Percentiles rank a stretch among this genome's conserved stretches.
Evolutionary conservation across 345 rosid species (phyloP).

Genomic region (Firmiana major): DNA sequence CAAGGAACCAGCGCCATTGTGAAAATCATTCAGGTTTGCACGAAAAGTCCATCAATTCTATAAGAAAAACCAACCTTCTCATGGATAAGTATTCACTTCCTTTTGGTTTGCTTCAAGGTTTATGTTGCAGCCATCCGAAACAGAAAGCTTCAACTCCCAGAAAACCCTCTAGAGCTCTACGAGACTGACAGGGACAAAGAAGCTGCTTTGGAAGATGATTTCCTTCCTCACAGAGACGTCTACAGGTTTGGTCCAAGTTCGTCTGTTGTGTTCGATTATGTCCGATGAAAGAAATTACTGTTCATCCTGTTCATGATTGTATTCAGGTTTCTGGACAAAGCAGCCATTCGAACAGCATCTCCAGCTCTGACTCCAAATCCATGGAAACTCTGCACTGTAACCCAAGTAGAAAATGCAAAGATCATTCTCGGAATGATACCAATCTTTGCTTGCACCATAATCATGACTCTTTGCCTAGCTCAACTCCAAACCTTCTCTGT

Average conservation of each 20-base stretch:
- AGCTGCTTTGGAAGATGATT: constrained; percentile 36
- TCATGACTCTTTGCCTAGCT: constrained; percentile 54
- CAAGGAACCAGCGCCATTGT: constrained; percentile 36
- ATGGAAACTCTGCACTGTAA: constrained; percentile 59
- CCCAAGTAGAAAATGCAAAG: constrained; percentile 62
- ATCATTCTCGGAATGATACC: constrained; percentile 47
- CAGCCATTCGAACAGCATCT: constrained; percentile 39
- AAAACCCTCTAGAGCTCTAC: constrained; percentile 39
- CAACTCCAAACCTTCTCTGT: constrained; percentile 58
- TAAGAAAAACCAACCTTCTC: neutral
- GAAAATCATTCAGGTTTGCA: constrained; percentile 46
- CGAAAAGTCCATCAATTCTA: neutral
- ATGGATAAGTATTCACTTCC: neutral
- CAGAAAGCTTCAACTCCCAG: constrained; percentile 47
- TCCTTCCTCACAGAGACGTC: constrained; percentile 42
- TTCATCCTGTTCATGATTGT: neutral
- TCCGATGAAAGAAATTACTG: neutral
- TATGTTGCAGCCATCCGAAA: constrained; percentile 48
- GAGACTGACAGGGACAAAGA: constrained; percentile 42
- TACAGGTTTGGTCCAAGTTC: constrained; percentile 29
- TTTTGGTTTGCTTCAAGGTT: constrained; percentile 28
- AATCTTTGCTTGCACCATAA: constrained; percentile 51
- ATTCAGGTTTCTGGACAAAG: constrained; percentile 55
- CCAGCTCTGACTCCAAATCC: constrained; percentile 29
- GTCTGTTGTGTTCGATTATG: constrained; percentile 12